Conservation (phyloP, 2,329 filamentous ascomycete genomes). For the Colletotrichum incanum region DNA sequence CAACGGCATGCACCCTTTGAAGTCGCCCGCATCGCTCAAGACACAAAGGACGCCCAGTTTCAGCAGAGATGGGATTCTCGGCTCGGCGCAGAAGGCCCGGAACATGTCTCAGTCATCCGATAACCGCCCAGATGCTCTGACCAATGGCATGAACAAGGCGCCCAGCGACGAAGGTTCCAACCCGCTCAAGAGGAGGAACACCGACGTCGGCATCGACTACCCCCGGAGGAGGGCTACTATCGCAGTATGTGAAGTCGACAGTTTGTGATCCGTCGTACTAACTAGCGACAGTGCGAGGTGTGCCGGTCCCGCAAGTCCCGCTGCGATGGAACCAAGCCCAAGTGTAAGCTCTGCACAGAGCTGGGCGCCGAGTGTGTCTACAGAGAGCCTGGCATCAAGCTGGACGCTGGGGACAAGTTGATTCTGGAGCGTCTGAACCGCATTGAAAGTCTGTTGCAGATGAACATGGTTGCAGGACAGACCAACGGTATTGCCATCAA, state of each 20-base stretch:
- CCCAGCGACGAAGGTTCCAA: conserved; percentile 68
- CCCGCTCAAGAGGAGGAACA: conserved; percentile 74
- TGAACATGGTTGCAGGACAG: conserved; percentile 69
- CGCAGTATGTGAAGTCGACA: conserved; percentile 65
- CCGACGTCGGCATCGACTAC: conserved; percentile 74
- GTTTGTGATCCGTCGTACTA: conserved; percentile 10
- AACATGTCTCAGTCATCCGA: conserved; percentile 71
- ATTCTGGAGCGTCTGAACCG: conserved; percentile 84
- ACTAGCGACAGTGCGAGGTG: conserved; percentile 78
- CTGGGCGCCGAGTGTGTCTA: conserved; percentile 88
- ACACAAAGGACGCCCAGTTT: conserved; percentile 65
- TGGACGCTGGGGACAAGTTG: conserved; percentile 88
- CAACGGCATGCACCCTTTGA: conserved; percentile 61
- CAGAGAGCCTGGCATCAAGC: conserved; percentile 87
- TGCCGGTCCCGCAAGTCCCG: conserved; percentile 85
- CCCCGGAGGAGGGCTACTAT: conserved; percentile 76
- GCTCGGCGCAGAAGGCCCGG: conserved; percentile 67
- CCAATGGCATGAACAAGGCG: conserved; percentile 63
- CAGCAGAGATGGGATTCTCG: conserved; percentile 69
- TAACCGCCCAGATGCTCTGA: conserved; percentile 58
- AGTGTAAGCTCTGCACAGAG: conserved; percentile 88
- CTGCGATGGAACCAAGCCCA: conserved; percentile 85
- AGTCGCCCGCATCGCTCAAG: conserved; percentile 67
- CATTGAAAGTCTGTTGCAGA: conserved; percentile 85
- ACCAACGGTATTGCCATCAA: conserved; percentile 69